Conservation (phyloP, 805 yeast species). For the Blastobotrys muscicola region DNA sequence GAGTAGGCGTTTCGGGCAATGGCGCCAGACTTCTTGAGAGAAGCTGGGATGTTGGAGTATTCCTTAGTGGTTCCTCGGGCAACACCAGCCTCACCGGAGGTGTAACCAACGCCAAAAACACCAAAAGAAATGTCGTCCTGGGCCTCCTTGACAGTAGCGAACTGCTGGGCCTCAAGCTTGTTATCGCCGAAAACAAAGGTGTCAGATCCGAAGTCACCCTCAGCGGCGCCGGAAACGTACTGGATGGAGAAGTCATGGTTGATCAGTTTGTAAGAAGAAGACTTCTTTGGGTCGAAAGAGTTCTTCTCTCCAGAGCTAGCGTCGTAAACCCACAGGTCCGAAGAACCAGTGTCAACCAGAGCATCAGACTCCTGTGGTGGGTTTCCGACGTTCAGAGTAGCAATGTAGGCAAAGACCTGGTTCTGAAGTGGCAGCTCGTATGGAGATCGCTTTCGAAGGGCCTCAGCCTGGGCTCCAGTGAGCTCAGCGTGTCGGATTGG, state of each 20-base stretch:
- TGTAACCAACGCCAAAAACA: conserved; percentile 16
- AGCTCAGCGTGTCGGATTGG: too few species aligned
- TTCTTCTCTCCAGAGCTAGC: too few species aligned
- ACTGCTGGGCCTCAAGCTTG: conserved; percentile 34
- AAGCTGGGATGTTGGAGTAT: conserved; percentile 58
- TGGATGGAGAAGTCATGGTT: too few species aligned
- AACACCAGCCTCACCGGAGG: conserved; percentile 9
- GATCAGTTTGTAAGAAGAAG: too few species aligned
- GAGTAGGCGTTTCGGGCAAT: too few species aligned
- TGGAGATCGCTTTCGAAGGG: too few species aligned
- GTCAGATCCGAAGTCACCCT: conserved; percentile 59
- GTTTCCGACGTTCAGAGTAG: conserved; percentile 42
- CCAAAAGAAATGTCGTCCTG: conserved; percentile 36
- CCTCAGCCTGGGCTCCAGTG: too few species aligned
- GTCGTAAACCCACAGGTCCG: conserved; percentile 69
- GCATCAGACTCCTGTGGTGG: conserved; percentile 43
- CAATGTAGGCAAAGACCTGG: conserved; percentile 17
- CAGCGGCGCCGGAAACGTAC: too few species aligned
- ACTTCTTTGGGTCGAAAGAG: conserved; percentile 22
- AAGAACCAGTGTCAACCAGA: conserved; percentile 65
- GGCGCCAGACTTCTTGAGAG: too few species aligned
- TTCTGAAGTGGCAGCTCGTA: too few species aligned
- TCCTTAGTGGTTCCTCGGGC: neutral
- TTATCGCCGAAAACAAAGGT: conserved; percentile 41
- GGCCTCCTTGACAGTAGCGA: conserved; percentile 41